Evolutionary conservation across 495 filamentous ascomycete species (phyloP).

Genomic region (Penicillium turbatum): DNA sequence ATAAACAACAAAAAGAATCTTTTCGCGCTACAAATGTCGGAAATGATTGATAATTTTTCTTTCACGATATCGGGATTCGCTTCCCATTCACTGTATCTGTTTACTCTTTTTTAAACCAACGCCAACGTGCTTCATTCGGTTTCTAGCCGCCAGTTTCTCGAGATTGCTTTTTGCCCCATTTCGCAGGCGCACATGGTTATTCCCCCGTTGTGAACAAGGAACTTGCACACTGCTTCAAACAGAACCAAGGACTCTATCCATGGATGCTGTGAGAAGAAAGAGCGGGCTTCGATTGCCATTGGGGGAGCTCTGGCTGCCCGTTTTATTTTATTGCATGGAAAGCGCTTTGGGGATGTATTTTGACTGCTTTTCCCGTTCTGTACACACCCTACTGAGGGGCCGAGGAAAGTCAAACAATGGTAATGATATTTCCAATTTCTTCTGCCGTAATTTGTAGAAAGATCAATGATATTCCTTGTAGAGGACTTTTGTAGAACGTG

Average conservation of each 20-base stretch:
- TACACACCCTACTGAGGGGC: conserved; percentile 27
- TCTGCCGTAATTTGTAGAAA: neutral
- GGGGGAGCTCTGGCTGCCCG: conserved; percentile 6
- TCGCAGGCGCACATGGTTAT: conserved; percentile 25
- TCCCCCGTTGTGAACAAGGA: neutral
- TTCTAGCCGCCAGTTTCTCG: conserved; percentile 15
- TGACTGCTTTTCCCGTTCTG: conserved; percentile 25
- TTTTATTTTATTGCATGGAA: conserved; percentile 35
- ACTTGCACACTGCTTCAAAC: neutral
- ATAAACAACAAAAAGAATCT: conserved; percentile 39
- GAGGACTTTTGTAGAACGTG: neutral
- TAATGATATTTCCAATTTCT: conserved; percentile 20
- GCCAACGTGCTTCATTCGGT: conserved; percentile 8
- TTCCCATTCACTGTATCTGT: conserved; percentile 28
- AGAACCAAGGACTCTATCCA: neutral
- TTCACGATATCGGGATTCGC: conserved; percentile 35
- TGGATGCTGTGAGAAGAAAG: neutral
- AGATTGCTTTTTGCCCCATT: conserved; percentile 25
- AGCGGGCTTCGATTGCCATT: neutral
- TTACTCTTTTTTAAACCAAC: conserved; percentile 19
- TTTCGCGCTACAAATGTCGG: conserved; percentile 37
- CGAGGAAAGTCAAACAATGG: conserved; percentile 21
- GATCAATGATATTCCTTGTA: neutral
- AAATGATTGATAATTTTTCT: conserved; percentile 43
- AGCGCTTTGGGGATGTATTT: conserved; percentile 28